Percentiles rank a stretch among this genome's conserved stretches.
Conservation (phyloP, 2,329 filamentous ascomycete species). For the Fusarium gaditjirri region DNA sequence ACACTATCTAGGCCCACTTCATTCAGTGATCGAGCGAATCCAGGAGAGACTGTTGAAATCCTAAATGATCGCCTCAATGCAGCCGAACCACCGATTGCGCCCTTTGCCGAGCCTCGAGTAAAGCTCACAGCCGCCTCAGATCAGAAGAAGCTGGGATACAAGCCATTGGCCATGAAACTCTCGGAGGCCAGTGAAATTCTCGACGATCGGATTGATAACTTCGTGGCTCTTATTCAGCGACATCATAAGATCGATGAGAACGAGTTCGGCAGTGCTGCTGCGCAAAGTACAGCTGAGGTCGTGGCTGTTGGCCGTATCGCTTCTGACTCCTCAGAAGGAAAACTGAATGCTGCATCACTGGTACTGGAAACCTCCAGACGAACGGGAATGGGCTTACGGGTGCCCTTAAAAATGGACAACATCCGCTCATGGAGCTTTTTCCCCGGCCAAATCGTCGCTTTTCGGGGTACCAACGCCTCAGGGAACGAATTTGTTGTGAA, state of each 20-base stretch:
- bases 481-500: constrained; percentile 84
- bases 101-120: constrained; percentile 79
- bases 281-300: constrained; percentile 85
- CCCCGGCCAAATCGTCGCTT: constrained; percentile 90
- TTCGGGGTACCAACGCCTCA: constrained; percentile 87
- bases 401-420: constrained; percentile 80
- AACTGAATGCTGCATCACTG: constrained; percentile 84
- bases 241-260: constrained; percentile 80
- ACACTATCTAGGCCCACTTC: constrained; percentile 42
- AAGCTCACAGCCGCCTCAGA: constrained; percentile 89
- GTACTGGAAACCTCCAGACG: constrained; percentile 89
- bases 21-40: constrained; percentile 80
- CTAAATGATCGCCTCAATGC: constrained; percentile 79
- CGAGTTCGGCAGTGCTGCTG: constrained; percentile 87
- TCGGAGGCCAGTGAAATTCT: constrained; percentile 92
- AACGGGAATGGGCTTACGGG: constrained; percentile 82
- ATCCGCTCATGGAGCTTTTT: constrained; percentile 83
- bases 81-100: constrained; percentile 75
- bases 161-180: constrained; percentile 93
- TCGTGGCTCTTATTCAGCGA: constrained; percentile 77
- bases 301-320: constrained; percentile 92
- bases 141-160: constrained; percentile 89
- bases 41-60: constrained; percentile 84
- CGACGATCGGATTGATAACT: constrained; percentile 95
- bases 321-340: constrained; percentile 86